Base-by-base conservation (phyloP, 2,329 filamentous ascomycete genomes). In the Emmonsia crescens region DNA sequence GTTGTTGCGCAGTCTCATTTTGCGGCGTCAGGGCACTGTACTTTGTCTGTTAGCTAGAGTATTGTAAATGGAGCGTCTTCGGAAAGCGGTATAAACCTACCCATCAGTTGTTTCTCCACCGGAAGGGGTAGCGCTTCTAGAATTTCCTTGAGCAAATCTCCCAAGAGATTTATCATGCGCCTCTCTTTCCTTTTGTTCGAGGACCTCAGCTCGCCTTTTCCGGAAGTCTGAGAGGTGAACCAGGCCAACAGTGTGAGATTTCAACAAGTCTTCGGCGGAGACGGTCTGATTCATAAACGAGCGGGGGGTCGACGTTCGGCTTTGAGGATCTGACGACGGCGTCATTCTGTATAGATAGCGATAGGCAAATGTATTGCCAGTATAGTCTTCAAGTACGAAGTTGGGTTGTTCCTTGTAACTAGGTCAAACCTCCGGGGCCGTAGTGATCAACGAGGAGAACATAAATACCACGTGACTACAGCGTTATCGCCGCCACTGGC, bases 141-240 rank as follows among this genome's bases (percentile, higher is more conserved):
- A 82, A 60, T 72, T 76, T 65, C 74, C 72, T 21, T 75, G 68
- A 46, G 74, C 70, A 63, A 77, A 69, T 63, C 76, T 72, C 1
- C 76, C 75, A 12, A 82, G 71, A 31, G 83, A 79, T 48, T 80
- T 82, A 66, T 89, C 88, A 70, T 86, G 85, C 14, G 85, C 87
- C 70, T 94, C 90, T 69, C 89, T 85, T 71, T 94, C 90, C 71
- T 94, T 93, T 72, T 90, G 87, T 74, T 96, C 93, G 56, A 96
- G 80, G n/a, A 92, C 90, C 75, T 96, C 91, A 68, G 91, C 92
- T 75, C 93, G 90, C 63, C 94, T 87, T 78, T 99, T 97, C 75
- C 93, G 91, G 75, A 96, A 97, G 73, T 97, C 94, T 66, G 89
- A 91, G 51, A 96, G 86, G 62, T 89, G 85, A 60, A 97, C 93